These are phyloP conservation scores for Tulasnella sp. DNA, from an alignment of 768 basidiomycete genomes.

Conservation along the genomic window DNA sequence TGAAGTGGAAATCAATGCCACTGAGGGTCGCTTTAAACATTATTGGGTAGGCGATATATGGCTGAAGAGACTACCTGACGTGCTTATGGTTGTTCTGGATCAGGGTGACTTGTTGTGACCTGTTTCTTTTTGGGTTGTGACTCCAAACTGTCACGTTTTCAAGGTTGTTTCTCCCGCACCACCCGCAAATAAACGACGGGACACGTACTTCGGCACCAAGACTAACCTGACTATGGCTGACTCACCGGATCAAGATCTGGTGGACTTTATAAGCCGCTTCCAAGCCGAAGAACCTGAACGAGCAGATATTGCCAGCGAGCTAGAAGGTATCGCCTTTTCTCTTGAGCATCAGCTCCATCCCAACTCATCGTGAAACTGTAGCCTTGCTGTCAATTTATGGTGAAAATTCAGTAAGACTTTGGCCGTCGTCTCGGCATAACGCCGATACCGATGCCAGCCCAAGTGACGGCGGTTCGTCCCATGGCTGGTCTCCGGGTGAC, in stretches of 20 bases:
- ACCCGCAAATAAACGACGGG: background rate
- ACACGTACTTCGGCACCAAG: background rate
- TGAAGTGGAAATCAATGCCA: no score
- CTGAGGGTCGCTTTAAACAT: no score
- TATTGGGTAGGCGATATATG: no score
- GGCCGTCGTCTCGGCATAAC: slow-evolving; percentile 25
- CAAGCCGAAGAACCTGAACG: slow-evolving; percentile 26
- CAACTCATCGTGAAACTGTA: slow-evolving; percentile 21
- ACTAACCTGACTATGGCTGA: background rate
- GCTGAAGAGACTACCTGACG: no score
- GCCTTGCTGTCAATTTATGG: slow-evolving; percentile 80
- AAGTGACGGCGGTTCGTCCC: slow-evolving; percentile 21
- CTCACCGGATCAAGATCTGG: slow-evolving; percentile 6
- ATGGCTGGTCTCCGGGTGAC: slow-evolving; percentile 22
- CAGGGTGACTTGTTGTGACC: no score
- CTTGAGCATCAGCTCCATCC: background rate
- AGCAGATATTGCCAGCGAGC: slow-evolving; percentile 37
- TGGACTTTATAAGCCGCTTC: slow-evolving; percentile 3
- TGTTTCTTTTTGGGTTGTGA: no score
- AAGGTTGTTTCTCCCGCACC: no score
- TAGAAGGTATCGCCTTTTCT: slow-evolving; percentile 28
- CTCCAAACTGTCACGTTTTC: no score
- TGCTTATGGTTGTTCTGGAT: no score
- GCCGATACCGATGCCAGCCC: slow-evolving; percentile 23
- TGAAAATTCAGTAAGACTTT: slow-evolving; percentile 48